phyloP scores from a whole-genome alignment of 164 flowering plant species.

The Cinnamomum micranthum region DNA sequence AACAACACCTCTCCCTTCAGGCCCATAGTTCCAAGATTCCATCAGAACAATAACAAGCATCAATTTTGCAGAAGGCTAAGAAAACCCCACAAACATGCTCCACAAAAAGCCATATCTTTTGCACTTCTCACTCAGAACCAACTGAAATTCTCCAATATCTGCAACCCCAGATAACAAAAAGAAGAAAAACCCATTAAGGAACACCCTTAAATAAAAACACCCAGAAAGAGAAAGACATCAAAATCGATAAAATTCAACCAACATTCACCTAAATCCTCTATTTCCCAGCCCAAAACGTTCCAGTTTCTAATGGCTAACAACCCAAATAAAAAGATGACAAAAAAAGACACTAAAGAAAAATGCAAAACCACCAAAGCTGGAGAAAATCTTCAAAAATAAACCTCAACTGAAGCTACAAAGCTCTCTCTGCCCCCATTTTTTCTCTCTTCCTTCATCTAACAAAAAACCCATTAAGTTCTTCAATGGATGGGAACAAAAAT shows the following conservation, averaged over 20 bases:
- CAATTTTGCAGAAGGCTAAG: neutral
- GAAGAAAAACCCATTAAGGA: neutral
- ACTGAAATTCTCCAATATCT: neutral
- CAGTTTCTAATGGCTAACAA: neutral
- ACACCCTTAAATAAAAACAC: neutral
- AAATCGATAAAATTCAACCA: neutral
- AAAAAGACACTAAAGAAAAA: neutral
- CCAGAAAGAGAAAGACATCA: slow-evolving; percentile 1
- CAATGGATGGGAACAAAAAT: no score
- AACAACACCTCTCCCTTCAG: slow-evolving; percentile 38
- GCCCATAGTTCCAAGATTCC: slow-evolving; percentile 54
- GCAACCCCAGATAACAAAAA: neutral
- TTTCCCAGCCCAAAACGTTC: neutral
- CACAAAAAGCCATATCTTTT: slow-evolving; percentile 4
- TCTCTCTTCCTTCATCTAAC: no score
- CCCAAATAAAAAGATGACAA: neutral
- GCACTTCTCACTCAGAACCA: neutral
- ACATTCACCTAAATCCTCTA: neutral
- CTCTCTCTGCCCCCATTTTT: no score
- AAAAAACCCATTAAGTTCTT: neutral
- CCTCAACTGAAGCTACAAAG: neutral
- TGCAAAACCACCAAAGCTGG: neutral
- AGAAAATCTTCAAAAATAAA: neutral
- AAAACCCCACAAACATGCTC: slow-evolving; percentile 7
- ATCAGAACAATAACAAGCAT: slow-evolving; percentile 17